phyloP scores from a whole-genome alignment of 148 eudicot species.

The Fagopyrum homotropicum region DNA sequence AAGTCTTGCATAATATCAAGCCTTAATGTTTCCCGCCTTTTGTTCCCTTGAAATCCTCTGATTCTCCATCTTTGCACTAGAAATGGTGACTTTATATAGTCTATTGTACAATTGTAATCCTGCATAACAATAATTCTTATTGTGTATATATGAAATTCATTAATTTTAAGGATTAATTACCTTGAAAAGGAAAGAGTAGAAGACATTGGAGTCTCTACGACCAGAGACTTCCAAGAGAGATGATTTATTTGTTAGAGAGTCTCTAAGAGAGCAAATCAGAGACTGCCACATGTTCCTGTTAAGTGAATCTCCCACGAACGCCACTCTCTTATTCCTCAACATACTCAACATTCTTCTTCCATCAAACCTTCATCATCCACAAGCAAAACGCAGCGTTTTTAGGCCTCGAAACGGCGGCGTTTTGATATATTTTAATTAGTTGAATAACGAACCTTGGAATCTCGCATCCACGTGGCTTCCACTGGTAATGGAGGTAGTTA shows the following conservation, averaged over 20 bases:
- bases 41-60: conserved; percentile 34
- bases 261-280: conserved; percentile 12
- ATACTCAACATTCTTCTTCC: background rate
- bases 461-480: conserved; percentile 12
- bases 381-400: background rate
- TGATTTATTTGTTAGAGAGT: background rate
- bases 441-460: conserved; percentile 2
- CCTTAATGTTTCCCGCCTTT: conserved; percentile 54
- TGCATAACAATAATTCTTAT: conserved; percentile 2
- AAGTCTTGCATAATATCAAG: conserved; percentile 65
- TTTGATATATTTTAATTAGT: background rate
- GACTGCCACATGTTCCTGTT: conserved; percentile 17
- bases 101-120: conserved; percentile 78
- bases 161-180: background rate
- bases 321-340: conserved; percentile 6
- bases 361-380: background rate
- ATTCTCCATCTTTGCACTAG: conserved; percentile 35
- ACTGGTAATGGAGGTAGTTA: conserved; percentile 34
- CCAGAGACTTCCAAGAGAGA: background rate
- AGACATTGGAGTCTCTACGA: background rate
- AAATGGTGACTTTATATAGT: conserved; percentile 71
- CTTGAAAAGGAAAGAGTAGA: background rate
- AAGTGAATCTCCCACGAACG: conserved; percentile 11
- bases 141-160: background rate
- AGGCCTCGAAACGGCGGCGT: background rate